Conservation (phyloP, 495 filamentous ascomycete species). For the Hyaloscypha variabilis region DNA sequence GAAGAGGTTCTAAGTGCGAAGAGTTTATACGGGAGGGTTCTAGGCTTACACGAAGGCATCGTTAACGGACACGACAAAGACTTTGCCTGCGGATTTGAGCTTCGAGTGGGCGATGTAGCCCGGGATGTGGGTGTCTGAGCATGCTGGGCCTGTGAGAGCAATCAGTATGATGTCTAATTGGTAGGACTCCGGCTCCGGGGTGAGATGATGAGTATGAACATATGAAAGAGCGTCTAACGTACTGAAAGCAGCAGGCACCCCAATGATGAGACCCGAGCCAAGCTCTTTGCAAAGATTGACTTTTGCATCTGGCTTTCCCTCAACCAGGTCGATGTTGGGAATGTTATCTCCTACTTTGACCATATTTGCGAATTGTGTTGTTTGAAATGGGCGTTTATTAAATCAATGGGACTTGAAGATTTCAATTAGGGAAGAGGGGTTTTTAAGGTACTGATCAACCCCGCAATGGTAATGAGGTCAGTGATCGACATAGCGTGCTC, state of each 20-base stretch:
- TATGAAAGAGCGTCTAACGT: conserved; percentile 33
- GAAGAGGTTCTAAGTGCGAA: not conserved
- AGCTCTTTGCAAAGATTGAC: conserved; percentile 76
- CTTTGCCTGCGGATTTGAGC: conserved; percentile 71
- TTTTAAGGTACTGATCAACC: not conserved
- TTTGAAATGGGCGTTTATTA: not conserved
- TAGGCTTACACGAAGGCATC: conserved; percentile 88
- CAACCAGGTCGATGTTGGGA: conserved; percentile 62
- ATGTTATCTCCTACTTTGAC: conserved; percentile 63
- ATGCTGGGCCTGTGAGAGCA: conserved; percentile 54
- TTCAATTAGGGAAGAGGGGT: not conserved
- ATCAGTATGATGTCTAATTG: not conserved
- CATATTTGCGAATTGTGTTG: conserved; percentile 15
- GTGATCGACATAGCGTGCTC: too few species aligned
- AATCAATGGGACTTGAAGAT: not conserved
- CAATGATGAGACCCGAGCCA: conserved; percentile 75
- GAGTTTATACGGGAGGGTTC: not conserved
- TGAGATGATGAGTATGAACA: not conserved
- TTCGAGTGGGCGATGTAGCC: conserved; percentile 76
- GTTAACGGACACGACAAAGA: conserved; percentile 92
- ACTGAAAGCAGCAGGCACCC: conserved; percentile 89
- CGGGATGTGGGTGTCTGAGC: conserved; percentile 78
- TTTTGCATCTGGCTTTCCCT: conserved; percentile 71
- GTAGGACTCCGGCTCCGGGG: not conserved
- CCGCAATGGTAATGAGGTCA: not conserved